Evolutionary conservation across 2,329 filamentous ascomycete genomes (phyloP), one percentile per base, ranked within the genome.

Genomic region (Aspergillus phoenicis): DNA sequence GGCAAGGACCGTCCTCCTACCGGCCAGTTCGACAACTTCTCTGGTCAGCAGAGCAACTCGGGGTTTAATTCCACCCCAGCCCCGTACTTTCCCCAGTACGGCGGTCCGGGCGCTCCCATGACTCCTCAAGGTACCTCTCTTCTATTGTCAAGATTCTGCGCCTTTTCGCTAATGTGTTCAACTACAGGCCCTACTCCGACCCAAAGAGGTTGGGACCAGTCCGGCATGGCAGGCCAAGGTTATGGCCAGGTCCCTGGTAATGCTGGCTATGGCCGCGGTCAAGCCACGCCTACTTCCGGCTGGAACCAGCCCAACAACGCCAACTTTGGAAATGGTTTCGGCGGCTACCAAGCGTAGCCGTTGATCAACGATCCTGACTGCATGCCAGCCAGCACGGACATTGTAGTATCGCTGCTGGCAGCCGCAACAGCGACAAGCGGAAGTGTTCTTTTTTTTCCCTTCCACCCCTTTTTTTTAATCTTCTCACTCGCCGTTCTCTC

Each of bases 1-100:
- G 95, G 95, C 76, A 99, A 99, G 82, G 95, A 99, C 80, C 96
- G 97, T 81, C 93, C 93, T 57, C 92, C 95, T 28, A 93, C 87
- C 70, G 86, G 88, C 68, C 85, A 90, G 72, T 90, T 89, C 69
- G 96, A 97, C 71, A 91, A 91, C 69, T 94, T 91, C 75, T 88
- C 90, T 69, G 89, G 93, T 57, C 91, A 93, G 75, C 91, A 88
- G 70, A 89, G 87, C 78, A 89, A 84, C 68, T 87, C 85, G 57
- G 82, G 81, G 59, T 97, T 77, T 69, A 75, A 89, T 73, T 89
- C 91, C 65, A 91, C 89, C 70, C 91, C 91, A 48, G 90, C 91
- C 62, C 82, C 84, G 38, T 97, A 92, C 82, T 98, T 97, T 78
- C 93, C 94, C 68, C 95, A 98, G 80, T 98, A 98, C 75, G 89